Base-by-base conservation (phyloP, 2,329 filamentous ascomycete species). In the Setomelanomma holmii region DNA sequence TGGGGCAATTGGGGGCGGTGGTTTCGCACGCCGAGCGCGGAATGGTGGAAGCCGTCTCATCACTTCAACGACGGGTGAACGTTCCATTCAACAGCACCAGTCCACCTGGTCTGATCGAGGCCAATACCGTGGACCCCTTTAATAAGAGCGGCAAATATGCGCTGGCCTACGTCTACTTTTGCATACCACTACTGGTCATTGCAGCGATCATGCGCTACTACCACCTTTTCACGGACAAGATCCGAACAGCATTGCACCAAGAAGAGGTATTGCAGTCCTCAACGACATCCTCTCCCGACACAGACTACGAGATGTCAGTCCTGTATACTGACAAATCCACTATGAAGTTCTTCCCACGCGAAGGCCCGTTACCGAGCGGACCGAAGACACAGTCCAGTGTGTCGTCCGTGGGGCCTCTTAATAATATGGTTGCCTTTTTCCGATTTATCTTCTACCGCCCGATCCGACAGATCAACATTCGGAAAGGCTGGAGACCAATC, bases 211-310 rank as follows among this genome's bases (percentile, higher is more conserved):
- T 93, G 69, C 86, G 91, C 61, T 82, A 90, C 69, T 96, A 93
- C 81, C 89, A 96, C 75, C 87, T 89, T 63, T 96, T 91, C 88
- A 91, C 93, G 64, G 93, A 97, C 79, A 96, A 95, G 78, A 91
- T 96, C 61, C 86, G 93, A 61, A 90, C 93, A 62, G 93, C 91
- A 57, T 85, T 95, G 54, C 90, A 95, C 78, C 93, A 96, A 77
- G 88, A 95, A 69, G 86, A 91, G 71, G 82, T 90, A 64, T 82
- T 90, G 68, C 82, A 87, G 64, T 83, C 88, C 64, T 87, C 85
- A 71, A 83, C 75, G 61, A 77, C 76, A 17, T 79, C 79, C 27
- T 83, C 82, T 50, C 82, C 82, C 17, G 79, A 82, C 44, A 80
- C 80, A 56, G 84, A 88, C 64, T 86, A 86, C 72, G 84, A 86